Percentiles rank a stretch among this genome's conserved stretches.
These are phyloP conservation scores for Dendrobium catenatum DNA, from an alignment of 106 monocot genomes.

Conservation along the genomic window DNA sequence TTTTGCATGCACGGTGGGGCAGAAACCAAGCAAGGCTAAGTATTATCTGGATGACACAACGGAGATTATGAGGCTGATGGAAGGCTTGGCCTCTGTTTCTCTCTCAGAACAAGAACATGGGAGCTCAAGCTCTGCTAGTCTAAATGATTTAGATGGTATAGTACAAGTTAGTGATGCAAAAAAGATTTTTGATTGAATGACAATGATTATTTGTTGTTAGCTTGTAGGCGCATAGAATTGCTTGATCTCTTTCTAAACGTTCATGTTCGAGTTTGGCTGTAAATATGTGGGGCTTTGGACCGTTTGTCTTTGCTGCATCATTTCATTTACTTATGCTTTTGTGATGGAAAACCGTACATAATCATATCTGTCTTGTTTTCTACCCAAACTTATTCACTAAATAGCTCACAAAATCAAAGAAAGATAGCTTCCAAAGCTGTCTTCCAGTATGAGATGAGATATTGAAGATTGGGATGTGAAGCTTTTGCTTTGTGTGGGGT, in stretches of 20 bases:
- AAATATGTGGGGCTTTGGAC: not conserved
- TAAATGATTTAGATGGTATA: not conserved
- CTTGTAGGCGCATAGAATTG: not conserved
- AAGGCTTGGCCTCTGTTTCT: slow-evolving; percentile 37
- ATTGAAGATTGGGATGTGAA: no score
- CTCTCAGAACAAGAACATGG: slow-evolving; percentile 14
- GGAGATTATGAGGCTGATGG: slow-evolving; percentile 49
- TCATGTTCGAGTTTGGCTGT: not conserved
- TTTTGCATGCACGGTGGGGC: slow-evolving; percentile 67
- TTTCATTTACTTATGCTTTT: not conserved
- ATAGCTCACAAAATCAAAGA: no score
- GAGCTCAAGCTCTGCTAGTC: not conserved
- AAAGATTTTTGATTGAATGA: not conserved
- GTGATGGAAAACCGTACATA: not conserved
- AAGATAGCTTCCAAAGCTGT: no score
- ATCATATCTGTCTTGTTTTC: not conserved
- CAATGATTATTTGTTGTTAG: not conserved
- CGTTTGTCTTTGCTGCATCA: not conserved
- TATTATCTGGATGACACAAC: slow-evolving; percentile 58
- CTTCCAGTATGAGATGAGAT: no score
- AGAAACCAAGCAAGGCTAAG: slow-evolving; percentile 63
- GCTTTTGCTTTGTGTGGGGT: no score
- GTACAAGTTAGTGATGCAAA: not conserved
- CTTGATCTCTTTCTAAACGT: not conserved
- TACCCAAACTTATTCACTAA: no score